Conservation (phyloP, 805 yeast species). For the Saturnispora gosingensis region DNA sequence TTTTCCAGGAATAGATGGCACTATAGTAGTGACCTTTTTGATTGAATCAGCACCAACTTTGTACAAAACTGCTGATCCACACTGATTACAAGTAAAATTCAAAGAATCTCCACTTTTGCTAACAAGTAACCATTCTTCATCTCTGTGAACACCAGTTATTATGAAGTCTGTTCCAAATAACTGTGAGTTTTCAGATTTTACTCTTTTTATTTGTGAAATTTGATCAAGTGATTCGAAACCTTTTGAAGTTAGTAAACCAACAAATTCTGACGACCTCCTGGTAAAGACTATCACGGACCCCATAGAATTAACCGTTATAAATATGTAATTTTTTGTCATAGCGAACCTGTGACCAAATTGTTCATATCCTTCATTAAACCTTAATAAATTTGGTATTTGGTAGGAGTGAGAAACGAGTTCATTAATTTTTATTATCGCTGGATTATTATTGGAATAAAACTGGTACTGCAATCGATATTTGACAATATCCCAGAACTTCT, state of each 20-base stretch:
- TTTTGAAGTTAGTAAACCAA: neutral
- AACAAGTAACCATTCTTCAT: conserved; percentile 23
- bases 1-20: conserved; percentile 6
- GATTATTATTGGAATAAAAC: neutral
- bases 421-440: neutral
- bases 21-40: conserved; percentile 12
- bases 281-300: conserved; percentile 31
- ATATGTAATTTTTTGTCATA: conserved; percentile 17
- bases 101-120: conserved; percentile 24
- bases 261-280: conserved; percentile 4
- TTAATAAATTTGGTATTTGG: conserved; percentile 15
- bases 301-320: conserved; percentile 32
- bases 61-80: conserved; percentile 34
- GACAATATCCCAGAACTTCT: conserved; percentile 5
- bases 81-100: conserved; percentile 22
- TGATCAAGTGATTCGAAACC: neutral
- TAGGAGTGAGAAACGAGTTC: conserved; percentile 4
- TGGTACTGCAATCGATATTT: neutral
- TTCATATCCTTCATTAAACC: conserved; percentile 27
- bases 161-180: conserved; percentile 24
- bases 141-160: conserved; percentile 15
- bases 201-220: conserved; percentile 5
- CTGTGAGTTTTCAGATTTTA: conserved; percentile 17
- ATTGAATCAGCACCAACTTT: conserved; percentile 1
- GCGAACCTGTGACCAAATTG: conserved; percentile 34